A percentile compares a stretch with the other conserved stretches of the same genome.
Conservation (phyloP, 768 basidiomycete genomes). For the Leccinum imitatum region DNA sequence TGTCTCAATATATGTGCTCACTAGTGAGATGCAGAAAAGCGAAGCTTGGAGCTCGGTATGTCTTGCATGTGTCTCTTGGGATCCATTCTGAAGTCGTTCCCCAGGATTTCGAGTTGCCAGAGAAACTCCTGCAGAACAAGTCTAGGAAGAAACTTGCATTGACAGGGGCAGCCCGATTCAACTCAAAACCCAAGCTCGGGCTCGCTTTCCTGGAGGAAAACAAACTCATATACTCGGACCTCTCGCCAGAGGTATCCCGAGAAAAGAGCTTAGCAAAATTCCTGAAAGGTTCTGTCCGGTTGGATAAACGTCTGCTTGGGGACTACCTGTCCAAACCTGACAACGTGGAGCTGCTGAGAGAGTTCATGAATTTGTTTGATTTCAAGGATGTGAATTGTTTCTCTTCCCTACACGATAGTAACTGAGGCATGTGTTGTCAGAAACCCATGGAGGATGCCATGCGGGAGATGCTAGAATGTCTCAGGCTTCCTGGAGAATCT, state of each 20-base stretch:
- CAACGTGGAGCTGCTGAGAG: slow-evolving; percentile 78
- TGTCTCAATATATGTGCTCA: slow-evolving; percentile 16
- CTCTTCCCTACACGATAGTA: not conserved
- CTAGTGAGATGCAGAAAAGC: slow-evolving; percentile 31
- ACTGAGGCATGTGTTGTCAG: slow-evolving; percentile 39
- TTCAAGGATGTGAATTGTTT: slow-evolving; percentile 72
- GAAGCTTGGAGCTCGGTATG: slow-evolving; percentile 67
- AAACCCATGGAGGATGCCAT: slow-evolving; percentile 95
- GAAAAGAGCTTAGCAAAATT: slow-evolving; percentile 77
- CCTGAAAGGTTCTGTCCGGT: slow-evolving; percentile 75
- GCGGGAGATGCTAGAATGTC: slow-evolving; percentile 90
- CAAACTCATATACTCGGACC: slow-evolving; percentile 73
- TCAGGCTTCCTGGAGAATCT: slow-evolving; percentile 91
- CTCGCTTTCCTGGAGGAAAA: slow-evolving; percentile 91
- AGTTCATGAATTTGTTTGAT: slow-evolving; percentile 86
- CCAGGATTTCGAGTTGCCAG: slow-evolving; percentile 56
- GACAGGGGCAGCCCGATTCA: slow-evolving; percentile 83
- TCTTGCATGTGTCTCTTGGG: slow-evolving; percentile 8
- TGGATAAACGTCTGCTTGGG: slow-evolving; percentile 92
- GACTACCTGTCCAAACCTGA: slow-evolving; percentile 92
- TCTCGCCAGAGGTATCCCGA: slow-evolving; percentile 56
- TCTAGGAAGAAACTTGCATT: slow-evolving; percentile 85
- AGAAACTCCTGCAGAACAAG: slow-evolving; percentile 65
- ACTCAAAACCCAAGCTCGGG: slow-evolving; percentile 88
- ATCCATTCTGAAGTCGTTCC: slow-evolving; percentile 1